Percentiles rank a stretch among this genome's conserved stretches.
Conservation (phyloP, 2,329 filamentous ascomycete species). For the Colletotrichum gloeosporioides region DNA sequence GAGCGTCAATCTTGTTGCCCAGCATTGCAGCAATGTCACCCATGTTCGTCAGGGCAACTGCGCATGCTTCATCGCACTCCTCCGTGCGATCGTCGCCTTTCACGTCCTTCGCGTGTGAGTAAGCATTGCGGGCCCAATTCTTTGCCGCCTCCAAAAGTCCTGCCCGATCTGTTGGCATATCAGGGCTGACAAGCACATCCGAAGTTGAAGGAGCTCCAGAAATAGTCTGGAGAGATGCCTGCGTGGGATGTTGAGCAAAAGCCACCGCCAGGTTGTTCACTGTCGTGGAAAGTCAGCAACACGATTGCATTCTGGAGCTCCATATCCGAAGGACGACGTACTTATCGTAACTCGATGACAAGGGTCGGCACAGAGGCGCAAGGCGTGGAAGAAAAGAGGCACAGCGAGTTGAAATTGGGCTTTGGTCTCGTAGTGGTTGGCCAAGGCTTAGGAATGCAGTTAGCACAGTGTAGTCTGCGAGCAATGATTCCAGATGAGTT, state of each 20-base stretch:
- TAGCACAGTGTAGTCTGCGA: slow-evolving; percentile 26
- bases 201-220: slow-evolving; percentile 11
- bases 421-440: slow-evolving; percentile 75
- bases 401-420: slow-evolving; percentile 82
- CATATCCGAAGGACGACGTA: slow-evolving; percentile 42
- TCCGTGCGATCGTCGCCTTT: slow-evolving; percentile 69
- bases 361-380: slow-evolving; percentile 67
- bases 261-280: slow-evolving; percentile 83
- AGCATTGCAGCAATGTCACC: slow-evolving; percentile 83
- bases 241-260: slow-evolving; percentile 70
- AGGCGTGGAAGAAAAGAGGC: slow-evolving; percentile 85
- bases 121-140: slow-evolving; percentile 81
- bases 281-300: slow-evolving; percentile 30
- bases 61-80: slow-evolving; percentile 86
- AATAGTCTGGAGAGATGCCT: slow-evolving; percentile 25
- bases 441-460: slow-evolving; percentile 62
- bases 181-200: slow-evolving; percentile 5
- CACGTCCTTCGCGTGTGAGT: slow-evolving; percentile 70
- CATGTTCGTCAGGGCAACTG: slow-evolving; percentile 84
- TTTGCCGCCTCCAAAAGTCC: slow-evolving; percentile 72
- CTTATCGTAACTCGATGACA: slow-evolving; percentile 85
- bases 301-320: not conserved
- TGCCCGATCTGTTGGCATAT: slow-evolving; percentile 53
- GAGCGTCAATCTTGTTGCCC: slow-evolving; percentile 69
- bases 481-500: not conserved